A percentile compares a stretch with the other conserved stretches of the same genome.
Evolutionary conservation across 2,329 filamentous ascomycete species (phyloP).

Genomic region (Escovopsis sp.): DNA sequence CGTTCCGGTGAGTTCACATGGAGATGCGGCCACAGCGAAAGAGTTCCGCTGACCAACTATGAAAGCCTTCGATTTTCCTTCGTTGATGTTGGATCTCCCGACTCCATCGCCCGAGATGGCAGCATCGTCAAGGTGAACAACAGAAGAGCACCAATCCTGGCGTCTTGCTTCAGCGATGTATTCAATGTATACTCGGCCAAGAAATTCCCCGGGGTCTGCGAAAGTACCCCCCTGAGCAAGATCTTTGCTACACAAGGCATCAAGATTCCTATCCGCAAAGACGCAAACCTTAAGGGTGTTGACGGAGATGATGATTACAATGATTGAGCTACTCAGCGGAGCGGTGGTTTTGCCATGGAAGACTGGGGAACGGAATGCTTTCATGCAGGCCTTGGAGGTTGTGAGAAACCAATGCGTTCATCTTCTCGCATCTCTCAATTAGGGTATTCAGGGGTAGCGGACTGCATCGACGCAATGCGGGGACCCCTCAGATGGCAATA

Average conservation of each 20-base stretch:
- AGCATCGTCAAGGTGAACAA: conserved; percentile 45
- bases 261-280: conserved; percentile 92
- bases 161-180: conserved; percentile 69
- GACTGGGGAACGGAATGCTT: no score
- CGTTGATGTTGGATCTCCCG: conserved; percentile 59
- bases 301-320: conserved; percentile 37
- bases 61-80: conserved; percentile 54
- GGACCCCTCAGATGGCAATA: no score
- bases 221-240: conserved; percentile 82
- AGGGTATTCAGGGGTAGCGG: no score
- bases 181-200: conserved; percentile 96
- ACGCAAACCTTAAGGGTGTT: conserved; percentile 43
- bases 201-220: conserved; percentile 95
- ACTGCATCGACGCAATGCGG: no score
- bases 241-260: conserved; percentile 88
- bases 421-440: no score
- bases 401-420: no score
- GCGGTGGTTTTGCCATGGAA: no score
- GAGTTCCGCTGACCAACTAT: conserved; percentile 7
- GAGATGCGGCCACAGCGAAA: not conserved
- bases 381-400: no score
- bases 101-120: conserved; percentile 22
- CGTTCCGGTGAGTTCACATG: conserved; percentile 52
- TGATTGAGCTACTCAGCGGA: conserved; percentile 9
- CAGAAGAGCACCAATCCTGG: conserved; percentile 66